Evolutionary conservation across 495 filamentous ascomycete species (phyloP), one percentile per base, ranked within the genome.

Genomic region (Aspergillus leporis): DNA sequence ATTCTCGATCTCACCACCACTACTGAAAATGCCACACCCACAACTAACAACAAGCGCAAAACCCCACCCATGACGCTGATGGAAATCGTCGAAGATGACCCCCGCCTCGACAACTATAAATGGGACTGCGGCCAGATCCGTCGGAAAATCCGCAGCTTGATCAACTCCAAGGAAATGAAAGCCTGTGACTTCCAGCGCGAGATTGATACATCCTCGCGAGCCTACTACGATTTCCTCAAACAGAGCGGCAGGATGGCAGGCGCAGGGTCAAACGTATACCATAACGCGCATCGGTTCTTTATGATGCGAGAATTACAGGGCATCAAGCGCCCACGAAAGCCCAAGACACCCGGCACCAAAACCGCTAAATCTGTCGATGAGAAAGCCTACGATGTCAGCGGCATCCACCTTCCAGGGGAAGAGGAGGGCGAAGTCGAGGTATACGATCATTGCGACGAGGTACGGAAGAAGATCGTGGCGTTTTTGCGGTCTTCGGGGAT

Each of bases 391-490:
- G 63, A 66, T 41, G 50, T 66, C 13, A 46, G 53, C 28, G 53
- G 3, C 0, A 47, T 66, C 14, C 14, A 18, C 0, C 53, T 66
- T 8, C 43, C 36, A 0, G 60, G 60, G 1, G n/a, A 62, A 16
- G 57, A 62, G 13, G 50, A 52, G 1, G 36, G 9, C 9, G 14
- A 45, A 9, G 57, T 59, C 0, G 10, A 22, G 3, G 55, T 66
- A 3, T 62, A 53, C 34, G 60, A 66, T 16, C 52, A 32, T 0
- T 66, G 63, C 34, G 60, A 66, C 41, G 53, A 30, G 19, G 36
- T 66, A 5, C 53, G 63, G 14, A 50, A 53, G 50, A 66, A 62
- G 58, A 61, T 66, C 49, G 13, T 25, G 6, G 57, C 50, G 1
- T 46, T 43, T 49, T 25, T 62, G 19, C 30, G 38, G 0, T 36